Evolutionary conservation across 1,284 basidiomycete species (phyloP).

Genomic region (Leccinum pachyderme): DNA sequence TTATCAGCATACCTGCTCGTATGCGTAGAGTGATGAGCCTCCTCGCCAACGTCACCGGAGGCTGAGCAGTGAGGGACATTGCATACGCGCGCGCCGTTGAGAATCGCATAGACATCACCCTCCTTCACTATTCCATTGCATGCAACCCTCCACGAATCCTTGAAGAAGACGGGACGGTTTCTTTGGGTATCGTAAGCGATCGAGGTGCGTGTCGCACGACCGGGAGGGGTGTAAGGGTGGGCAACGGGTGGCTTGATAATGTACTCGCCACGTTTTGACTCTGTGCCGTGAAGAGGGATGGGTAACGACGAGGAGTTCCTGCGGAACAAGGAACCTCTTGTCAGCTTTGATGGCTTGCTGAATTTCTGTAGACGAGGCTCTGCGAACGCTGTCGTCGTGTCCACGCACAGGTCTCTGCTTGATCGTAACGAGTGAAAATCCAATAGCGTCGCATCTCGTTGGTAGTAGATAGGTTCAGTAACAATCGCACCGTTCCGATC

Average conservation of each 20-base stretch:
- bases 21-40: background rate
- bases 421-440: background rate
- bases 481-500: background rate
- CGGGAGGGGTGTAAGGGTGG: background rate
- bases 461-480: background rate
- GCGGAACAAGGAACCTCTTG: background rate
- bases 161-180: background rate
- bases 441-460: background rate
- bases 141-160: background rate
- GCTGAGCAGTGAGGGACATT: background rate
- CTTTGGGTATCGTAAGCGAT: background rate
- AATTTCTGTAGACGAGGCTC: background rate
- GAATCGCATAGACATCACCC: background rate
- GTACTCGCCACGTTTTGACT: background rate
- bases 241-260: background rate
- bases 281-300: background rate
- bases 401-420: background rate
- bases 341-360: background rate
- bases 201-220: background rate
- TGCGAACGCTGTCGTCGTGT: background rate
- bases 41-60: background rate
- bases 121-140: background rate
- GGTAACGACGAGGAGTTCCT: background rate
- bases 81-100: background rate
- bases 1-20: background rate